Base-by-base conservation (phyloP, 345 rosid genomes). In the Moringa oleifera region DNA sequence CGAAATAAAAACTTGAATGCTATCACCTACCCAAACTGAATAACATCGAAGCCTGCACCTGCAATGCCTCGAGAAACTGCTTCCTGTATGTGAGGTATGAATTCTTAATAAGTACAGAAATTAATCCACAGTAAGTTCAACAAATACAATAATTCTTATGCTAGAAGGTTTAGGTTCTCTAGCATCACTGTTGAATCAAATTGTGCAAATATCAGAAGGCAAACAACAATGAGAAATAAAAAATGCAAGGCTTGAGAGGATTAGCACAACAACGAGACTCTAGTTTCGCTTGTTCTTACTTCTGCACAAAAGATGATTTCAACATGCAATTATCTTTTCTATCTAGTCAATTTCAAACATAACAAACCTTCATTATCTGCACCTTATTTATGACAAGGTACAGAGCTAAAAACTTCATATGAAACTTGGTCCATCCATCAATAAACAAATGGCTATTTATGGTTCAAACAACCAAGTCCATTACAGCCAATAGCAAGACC, bases 21-120 rank as follows among this genome's bases (percentile, higher is more conserved):
- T 36, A 70, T 68, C 25, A 78, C 94, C 64, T 66, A 94, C 99
- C 99, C 97, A 61, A 81, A 94, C 65, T 85, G 97, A 73, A 94
- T 77, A 61, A 94, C 95, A 62, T 83, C 87, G 68, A 86, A 53
- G 65, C 96, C 93, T 25, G 86, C 85, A 55, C 77, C 59, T 64
- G 82, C 73, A 71, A 94, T 73, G 62, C 99, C 96, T 56, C 86
- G 86, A 70, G 96, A 81, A 79, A 90, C 92, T 1, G 93, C 95
- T 61, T 85, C 96, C 97, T 94, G 85, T 58, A 74, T 71, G 67
- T 74, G 51, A 67, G 66, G 36, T 51, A 59, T 51, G 65, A 67
- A 66, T 67, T 54, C 37, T 31, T 63, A 68, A 72, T 28, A 49
- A 19, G 8, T 13, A 47, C 51, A 47, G 33, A 28, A n/a, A n/a